phyloP scores from a whole-genome alignment of 805 yeast species.

The Allodekkera sacchari region DNA sequence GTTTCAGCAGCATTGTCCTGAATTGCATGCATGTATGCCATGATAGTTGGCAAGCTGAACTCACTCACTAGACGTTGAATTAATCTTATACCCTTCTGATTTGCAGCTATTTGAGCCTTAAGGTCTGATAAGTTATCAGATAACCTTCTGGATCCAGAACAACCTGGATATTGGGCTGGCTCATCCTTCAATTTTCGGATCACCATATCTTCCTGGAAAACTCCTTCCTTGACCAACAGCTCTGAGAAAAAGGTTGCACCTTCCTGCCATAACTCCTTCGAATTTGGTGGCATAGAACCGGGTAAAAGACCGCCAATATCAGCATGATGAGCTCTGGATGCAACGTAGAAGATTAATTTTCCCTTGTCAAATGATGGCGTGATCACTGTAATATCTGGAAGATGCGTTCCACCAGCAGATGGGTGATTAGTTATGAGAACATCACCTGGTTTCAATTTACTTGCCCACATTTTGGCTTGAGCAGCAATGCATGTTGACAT shows the following conservation, averaged over 20 bases:
- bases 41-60: slow-evolving; percentile 50
- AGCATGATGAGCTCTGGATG: slow-evolving; percentile 93
- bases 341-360: slow-evolving; percentile 73
- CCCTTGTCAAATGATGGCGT: slow-evolving; percentile 75
- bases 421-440: slow-evolving; percentile 77
- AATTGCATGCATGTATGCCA: slow-evolving; percentile 73
- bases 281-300: slow-evolving; percentile 92
- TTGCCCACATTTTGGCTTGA: slow-evolving; percentile 60
- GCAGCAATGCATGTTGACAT: slow-evolving; percentile 73
- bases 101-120: slow-evolving; percentile 84
- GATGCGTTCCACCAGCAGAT: slow-evolving; percentile 76
- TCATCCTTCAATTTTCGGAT: slow-evolving; percentile 53
- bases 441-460: slow-evolving; percentile 61
- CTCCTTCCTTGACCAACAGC: slow-evolving; percentile 60
- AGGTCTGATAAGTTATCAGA: slow-evolving; percentile 78
- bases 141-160: slow-evolving; percentile 82
- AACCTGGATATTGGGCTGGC: slow-evolving; percentile 77
- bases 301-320: slow-evolving; percentile 91
- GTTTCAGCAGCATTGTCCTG: slow-evolving; percentile 71
- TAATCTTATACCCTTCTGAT: slow-evolving; percentile 72
- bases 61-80: slow-evolving; percentile 54
- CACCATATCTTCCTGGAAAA: slow-evolving; percentile 67
- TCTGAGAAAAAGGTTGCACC: slow-evolving; percentile 85
- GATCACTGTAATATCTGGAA: slow-evolving; percentile 86
- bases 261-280: slow-evolving; percentile 78